A percentile compares a stretch with the other conserved stretches of the same genome.
phyloP scores from a whole-genome alignment of 306 rosid genomes.

The Vachellia pachyceras region DNA sequence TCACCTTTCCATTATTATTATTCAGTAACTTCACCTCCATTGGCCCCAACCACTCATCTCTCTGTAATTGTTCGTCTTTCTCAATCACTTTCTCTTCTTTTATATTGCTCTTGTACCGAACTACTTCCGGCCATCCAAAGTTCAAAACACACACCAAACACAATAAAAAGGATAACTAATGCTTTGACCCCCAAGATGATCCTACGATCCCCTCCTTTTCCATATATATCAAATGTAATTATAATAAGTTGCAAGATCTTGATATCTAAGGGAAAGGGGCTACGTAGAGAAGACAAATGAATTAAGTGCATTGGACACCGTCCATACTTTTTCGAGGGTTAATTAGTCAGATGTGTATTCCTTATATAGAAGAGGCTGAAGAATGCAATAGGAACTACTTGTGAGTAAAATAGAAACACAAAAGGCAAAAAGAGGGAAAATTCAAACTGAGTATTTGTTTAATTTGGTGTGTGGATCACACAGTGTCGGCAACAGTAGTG shows the following conservation, averaged over 20 bases:
- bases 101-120: slow-evolving; percentile 36
- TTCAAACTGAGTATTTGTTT: slow-evolving; percentile 27
- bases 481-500: slow-evolving; percentile 31
- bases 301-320: slow-evolving; percentile 24
- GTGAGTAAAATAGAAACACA: slow-evolving; percentile 43
- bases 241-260: neutral
- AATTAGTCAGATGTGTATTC: neutral
- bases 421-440: slow-evolving; percentile 26
- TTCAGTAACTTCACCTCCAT: slow-evolving; percentile 53
- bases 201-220: neutral
- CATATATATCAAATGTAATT: neutral
- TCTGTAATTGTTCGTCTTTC: slow-evolving; percentile 31
- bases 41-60: slow-evolving; percentile 45
- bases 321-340: slow-evolving; percentile 61
- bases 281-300: neutral
- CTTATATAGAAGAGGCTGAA: neutral
- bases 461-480: slow-evolving; percentile 4
- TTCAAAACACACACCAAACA: neutral
- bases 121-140: slow-evolving; percentile 16
- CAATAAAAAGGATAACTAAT: neutral
- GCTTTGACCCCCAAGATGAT: neutral
- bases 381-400: neutral
- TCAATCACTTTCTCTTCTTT: slow-evolving; percentile 7
- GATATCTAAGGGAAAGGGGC: neutral
- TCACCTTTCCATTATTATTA: slow-evolving; percentile 57